Base-by-base conservation (phyloP, 176 grass and related monocot species). In the Ensete ventricosum region DNA sequence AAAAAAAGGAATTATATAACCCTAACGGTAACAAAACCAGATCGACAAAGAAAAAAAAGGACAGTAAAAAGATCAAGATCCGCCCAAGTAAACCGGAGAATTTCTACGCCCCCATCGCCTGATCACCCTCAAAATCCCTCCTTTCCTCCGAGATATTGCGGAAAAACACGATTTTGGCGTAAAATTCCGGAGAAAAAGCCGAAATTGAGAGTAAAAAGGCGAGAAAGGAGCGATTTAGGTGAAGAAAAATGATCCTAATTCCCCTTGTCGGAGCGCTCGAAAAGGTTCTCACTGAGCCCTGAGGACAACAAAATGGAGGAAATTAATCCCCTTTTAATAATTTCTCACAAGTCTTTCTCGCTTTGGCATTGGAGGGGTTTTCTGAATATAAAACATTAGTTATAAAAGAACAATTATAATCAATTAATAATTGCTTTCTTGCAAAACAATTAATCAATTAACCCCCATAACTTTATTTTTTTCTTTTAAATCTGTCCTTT, bases 141-240 rank as follows among this genome's bases (percentile, higher is more conserved):
- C 3, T 52, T 80, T 73, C 65, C 75, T 59, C 19, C 14, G 17
- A 87, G 76, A 76, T 76, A 70, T 55, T 21, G 11, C 53, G 13
- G 52, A 82, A 87, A 77, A 79, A 29, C 22, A 60, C 14, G 53
- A 64, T 72, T 72, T 72, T 60, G 9, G 52, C 54, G n/a, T 8
- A 66, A 29, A 79, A 53, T 62, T 60, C 77, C 25, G 71, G 62
- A 83, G 81, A 79, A 84, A 83, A 69, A 70, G 82, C 19, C 34
- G 34, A 43, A 43, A 43, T 43, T 76, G 72, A 60, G 19, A 67
- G 43, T 43, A 81, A 72, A 67, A 77, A 52, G 64, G 21, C 17
- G 12, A 79, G 80, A 82, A 80, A 22, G 86, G 82, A 81, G n/a
- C 73, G 48, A 71, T 24, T 66, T 66, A 55, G 12, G 11, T 72